Percentiles rank a stretch among this genome's conserved stretches.
These are phyloP conservation scores for Suhomyces coccinellae DNA, from an alignment of 1,139 yeast genomes.

Conservation along the genomic window DNA sequence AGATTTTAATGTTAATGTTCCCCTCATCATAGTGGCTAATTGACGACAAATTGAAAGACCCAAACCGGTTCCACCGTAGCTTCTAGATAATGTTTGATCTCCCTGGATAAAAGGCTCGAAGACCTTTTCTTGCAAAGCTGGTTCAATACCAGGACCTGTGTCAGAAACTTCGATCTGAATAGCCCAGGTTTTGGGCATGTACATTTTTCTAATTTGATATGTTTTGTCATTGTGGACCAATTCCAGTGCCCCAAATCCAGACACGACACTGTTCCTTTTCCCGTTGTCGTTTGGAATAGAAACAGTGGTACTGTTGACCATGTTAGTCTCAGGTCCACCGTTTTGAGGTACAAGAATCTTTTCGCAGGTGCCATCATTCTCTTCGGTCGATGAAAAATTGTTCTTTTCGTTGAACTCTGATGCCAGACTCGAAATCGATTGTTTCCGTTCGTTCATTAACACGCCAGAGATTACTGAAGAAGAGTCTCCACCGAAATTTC, in stretches of 20 bases:
- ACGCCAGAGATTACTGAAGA: slow-evolving; percentile 2
- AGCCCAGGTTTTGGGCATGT: slow-evolving; percentile 53
- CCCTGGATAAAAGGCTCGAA: slow-evolving; percentile 98
- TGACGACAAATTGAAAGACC: slow-evolving; percentile 93
- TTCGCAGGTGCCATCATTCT: neutral
- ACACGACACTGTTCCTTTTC: slow-evolving; percentile 4
- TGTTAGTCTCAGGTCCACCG: neutral
- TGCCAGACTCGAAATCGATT: neutral
- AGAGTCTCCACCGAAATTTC: slow-evolving; percentile 1
- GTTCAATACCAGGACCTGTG: slow-evolving; percentile 91
- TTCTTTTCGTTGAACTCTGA: slow-evolving; percentile 2
- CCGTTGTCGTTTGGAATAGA: neutral
- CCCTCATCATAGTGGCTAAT: slow-evolving; percentile 85
- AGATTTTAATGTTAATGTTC: slow-evolving; percentile 71
- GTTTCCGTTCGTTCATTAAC: neutral
- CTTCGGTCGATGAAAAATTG: neutral
- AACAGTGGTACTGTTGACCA: neutral
- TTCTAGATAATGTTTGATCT: slow-evolving; percentile 87
- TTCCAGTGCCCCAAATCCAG: slow-evolving; percentile 9
- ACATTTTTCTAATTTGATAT: slow-evolving; percentile 37
- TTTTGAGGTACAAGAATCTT: neutral
- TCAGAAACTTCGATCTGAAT: slow-evolving; percentile 78
- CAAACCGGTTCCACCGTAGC: slow-evolving; percentile 93
- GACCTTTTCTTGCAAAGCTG: slow-evolving; percentile 73
- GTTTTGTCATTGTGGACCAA: slow-evolving; percentile 36